Evolutionary conservation across 2,329 filamentous ascomycete genomes (phyloP).

Genomic region (Tolypocladium guangdongense): DNA sequence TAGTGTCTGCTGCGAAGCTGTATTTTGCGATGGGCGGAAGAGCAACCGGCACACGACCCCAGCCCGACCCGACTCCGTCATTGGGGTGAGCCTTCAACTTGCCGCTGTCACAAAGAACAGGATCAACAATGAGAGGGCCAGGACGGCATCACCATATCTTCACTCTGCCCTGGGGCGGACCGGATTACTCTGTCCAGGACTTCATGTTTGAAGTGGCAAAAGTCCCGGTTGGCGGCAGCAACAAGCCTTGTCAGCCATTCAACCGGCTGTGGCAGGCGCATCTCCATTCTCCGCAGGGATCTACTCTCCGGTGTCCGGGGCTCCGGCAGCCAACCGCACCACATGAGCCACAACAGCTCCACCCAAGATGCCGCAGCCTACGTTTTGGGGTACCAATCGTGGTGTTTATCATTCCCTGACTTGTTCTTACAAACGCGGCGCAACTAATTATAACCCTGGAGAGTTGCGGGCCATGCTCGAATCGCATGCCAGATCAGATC

Average conservation of each 20-base stretch:
- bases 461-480: background rate
- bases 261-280: background rate
- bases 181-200: background rate
- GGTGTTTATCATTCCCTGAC: background rate
- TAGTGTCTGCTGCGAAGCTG: background rate
- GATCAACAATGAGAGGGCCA: background rate
- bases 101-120: background rate
- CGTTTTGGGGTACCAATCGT: background rate
- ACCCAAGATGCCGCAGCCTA: background rate
- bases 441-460: background rate
- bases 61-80: background rate
- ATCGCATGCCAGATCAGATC: background rate
- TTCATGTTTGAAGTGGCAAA: background rate
- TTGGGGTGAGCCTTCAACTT: too few species aligned
- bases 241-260: background rate
- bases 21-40: background rate
- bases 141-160: background rate
- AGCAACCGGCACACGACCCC: background rate
- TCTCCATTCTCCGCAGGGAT: background rate
- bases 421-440: background rate
- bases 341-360: background rate
- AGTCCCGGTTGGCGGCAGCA: background rate
- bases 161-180: background rate
- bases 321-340: background rate
- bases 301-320: background rate